Conservation (phyloP, 352 stramenopile species). For the Sclerospora graminicola region DNA sequence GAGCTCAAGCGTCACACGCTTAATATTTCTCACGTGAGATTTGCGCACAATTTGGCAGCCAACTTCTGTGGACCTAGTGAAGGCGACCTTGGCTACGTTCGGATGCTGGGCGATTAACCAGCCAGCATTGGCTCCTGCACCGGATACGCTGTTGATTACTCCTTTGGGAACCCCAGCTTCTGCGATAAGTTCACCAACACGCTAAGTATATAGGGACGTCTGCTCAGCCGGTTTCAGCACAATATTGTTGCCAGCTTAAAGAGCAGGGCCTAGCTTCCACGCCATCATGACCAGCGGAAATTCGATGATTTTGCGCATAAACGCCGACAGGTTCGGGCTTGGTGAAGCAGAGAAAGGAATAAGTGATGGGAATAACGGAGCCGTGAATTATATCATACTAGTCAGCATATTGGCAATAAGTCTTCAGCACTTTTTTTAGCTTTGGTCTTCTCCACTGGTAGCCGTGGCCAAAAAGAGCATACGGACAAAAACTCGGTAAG, state of each 20-base stretch:
- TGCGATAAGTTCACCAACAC: not conserved
- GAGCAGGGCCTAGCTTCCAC: not conserved
- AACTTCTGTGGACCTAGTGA: conserved; percentile 60
- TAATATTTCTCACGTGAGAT: conserved; percentile 12
- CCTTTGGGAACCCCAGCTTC: not conserved
- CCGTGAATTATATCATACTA: not conserved
- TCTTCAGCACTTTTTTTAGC: no score
- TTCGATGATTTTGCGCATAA: not conserved
- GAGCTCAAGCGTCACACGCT: conserved; percentile 5
- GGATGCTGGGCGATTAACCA: conserved; percentile 36
- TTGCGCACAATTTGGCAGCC: conserved; percentile 59
- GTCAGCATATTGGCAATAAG: no score
- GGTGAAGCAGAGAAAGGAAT: not conserved
- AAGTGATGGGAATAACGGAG: not conserved
- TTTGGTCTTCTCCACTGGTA: no score
- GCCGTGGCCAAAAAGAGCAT: no score
- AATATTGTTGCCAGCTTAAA: not conserved
- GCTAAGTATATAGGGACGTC: not conserved
- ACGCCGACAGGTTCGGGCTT: not conserved
- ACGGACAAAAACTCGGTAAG: no score
- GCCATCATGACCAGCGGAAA: not conserved
- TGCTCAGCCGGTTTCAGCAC: not conserved
- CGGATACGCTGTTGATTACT: no score
- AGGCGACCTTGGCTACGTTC: conserved; percentile 74
- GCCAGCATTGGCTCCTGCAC: conserved; percentile 10